Conservation (phyloP, 345 rosid species). For the Salix dunnii region DNA sequence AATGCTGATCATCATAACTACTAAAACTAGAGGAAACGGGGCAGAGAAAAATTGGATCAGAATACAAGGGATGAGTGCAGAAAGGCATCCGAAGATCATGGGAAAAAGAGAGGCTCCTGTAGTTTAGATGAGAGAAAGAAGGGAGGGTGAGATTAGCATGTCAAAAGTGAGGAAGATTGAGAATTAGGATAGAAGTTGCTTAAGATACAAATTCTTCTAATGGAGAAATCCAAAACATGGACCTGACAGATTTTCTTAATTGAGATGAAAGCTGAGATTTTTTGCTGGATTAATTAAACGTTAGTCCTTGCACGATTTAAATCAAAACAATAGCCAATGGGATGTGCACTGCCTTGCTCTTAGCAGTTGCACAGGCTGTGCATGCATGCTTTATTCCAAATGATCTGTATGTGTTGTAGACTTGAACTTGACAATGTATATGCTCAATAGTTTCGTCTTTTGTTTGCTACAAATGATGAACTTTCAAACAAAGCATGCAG, state of each 20-base stretch:
- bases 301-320: not conserved
- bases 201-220: not conserved
- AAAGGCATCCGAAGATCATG: not conserved
- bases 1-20: not conserved
- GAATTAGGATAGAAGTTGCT: not conserved
- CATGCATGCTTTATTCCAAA: too few species aligned
- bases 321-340: not conserved
- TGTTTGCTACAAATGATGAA: too few species aligned
- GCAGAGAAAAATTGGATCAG: too few species aligned
- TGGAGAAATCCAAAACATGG: not conserved
- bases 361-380: too few species aligned
- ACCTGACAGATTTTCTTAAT: not conserved
- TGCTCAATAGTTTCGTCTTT: too few species aligned
- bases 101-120: not conserved
- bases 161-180: not conserved
- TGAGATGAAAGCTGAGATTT: not conserved
- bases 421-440: too few species aligned
- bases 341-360: too few species aligned
- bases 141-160: not conserved
- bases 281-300: not conserved
- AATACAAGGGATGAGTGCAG: not conserved
- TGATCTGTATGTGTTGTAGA: too few species aligned
- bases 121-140: not conserved
- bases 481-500: too few species aligned
- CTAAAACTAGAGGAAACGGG: not conserved